Conservation (phyloP, 208 protist species). For the Trypanosoma cruzi region DNA sequence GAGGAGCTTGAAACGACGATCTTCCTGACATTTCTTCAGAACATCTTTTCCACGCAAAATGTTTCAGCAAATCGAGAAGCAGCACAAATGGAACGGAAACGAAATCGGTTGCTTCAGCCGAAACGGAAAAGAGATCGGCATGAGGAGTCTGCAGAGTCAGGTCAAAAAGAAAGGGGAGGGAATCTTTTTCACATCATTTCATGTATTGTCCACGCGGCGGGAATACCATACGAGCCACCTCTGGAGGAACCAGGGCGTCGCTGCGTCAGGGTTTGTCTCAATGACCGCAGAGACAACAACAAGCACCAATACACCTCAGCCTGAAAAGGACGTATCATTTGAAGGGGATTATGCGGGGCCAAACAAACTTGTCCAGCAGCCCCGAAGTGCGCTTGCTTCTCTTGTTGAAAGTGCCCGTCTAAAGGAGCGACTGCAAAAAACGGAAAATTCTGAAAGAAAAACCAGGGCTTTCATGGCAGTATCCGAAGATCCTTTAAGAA, state of each 20-base stretch:
- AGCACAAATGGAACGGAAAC: constrained; percentile 11
- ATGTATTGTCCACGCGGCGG: constrained; percentile 19
- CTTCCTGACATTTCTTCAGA: constrained; percentile 16
- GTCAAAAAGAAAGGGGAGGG: constrained; percentile 3
- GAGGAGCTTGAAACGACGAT: constrained; percentile 25
- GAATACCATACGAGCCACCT: constrained; percentile 1
- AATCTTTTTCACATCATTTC: constrained; percentile 12
- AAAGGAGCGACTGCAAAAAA: constrained; percentile 6
- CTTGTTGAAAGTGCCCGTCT: constrained; percentile 26
- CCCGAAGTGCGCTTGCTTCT: constrained; percentile 16
- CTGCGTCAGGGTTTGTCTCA: not conserved
- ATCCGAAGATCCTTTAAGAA: not conserved
- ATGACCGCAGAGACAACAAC: not conserved
- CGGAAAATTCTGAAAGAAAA: not conserved
- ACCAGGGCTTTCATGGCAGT: not conserved
- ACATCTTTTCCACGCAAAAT: constrained; percentile 28
- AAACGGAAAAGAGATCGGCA: not conserved
- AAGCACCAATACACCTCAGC: not conserved
- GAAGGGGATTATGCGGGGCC: not conserved
- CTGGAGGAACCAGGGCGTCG: not conserved
- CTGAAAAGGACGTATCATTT: not conserved
- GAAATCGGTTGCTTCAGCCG: not conserved
- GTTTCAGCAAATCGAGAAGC: constrained; percentile 10
- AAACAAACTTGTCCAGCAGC: not conserved
- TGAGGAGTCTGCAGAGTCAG: not conserved